Conservation (phyloP, 345 rosid species). For the Leavenworthia alabamica region DNA sequence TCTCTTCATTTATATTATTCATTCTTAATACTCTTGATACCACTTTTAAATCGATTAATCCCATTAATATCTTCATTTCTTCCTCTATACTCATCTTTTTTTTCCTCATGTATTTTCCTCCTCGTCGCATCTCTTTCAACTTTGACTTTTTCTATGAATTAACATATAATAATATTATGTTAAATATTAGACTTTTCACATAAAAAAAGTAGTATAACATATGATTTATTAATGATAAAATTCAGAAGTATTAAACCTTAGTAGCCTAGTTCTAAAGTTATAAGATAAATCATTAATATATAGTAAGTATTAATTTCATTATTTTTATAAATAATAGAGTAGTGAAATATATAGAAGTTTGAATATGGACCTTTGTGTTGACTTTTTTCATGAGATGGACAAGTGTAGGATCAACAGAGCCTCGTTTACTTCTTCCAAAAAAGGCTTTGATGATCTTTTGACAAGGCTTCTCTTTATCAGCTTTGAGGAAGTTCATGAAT, state of each 20-base stretch:
- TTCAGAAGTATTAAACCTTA: background rate
- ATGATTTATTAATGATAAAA: background rate
- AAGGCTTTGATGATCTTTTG: slow-evolving; percentile 57
- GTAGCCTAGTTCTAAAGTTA: no score
- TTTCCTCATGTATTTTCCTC: slow-evolving; percentile 63
- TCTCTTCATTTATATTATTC: slow-evolving; percentile 61
- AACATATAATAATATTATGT: no score
- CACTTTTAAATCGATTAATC: slow-evolving; percentile 73
- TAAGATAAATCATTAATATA: no score
- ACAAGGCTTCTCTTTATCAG: slow-evolving; percentile 71
- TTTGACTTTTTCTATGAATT: slow-evolving; percentile 62
- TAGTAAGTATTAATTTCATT: background rate
- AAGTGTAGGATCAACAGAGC: slow-evolving; percentile 75
- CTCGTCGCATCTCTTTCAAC: slow-evolving; percentile 68
- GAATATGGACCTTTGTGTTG: slow-evolving; percentile 56
- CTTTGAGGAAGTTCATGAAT: slow-evolving; percentile 90
- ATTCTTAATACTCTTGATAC: slow-evolving; percentile 89
- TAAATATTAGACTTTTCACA: no score
- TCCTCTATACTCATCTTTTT: slow-evolving; percentile 60
- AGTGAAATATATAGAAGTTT: background rate
- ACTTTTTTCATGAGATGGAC: slow-evolving; percentile 77
- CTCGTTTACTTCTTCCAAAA: slow-evolving; percentile 56
- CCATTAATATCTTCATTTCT: slow-evolving; percentile 90
- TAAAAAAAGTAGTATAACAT: background rate
- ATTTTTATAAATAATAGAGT: background rate